Conservation (phyloP, 169 alveolate species). For the Plasmodium vivax region DNA sequence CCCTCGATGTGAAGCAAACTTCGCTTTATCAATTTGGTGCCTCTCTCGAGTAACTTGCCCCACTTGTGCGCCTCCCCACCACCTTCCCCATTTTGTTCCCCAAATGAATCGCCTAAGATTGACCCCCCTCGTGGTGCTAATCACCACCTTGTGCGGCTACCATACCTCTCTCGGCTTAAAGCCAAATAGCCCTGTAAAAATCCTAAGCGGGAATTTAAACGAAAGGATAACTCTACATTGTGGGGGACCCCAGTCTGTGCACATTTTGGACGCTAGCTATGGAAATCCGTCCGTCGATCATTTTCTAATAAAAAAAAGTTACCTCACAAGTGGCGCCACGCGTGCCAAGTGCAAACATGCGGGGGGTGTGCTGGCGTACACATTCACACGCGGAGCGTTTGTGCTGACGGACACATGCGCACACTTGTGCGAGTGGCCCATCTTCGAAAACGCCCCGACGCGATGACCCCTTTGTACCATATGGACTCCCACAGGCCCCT, state of each 20-base stretch:
- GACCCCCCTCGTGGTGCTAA: slow-evolving; percentile 14
- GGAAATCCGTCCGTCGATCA: slow-evolving; percentile 72
- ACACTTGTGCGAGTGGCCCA: background rate
- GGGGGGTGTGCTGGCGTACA: background rate
- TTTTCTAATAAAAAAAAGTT: slow-evolving; percentile 67
- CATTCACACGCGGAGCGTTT: background rate
- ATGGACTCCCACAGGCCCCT: slow-evolving; percentile 13
- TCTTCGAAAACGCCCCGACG: background rate
- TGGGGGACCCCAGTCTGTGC: slow-evolving; percentile 13
- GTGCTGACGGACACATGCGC: background rate
- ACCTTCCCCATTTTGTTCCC: background rate
- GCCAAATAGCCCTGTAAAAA: slow-evolving; percentile 57
- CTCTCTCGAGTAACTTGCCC: background rate
- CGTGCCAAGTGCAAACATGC: background rate
- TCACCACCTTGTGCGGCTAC: slow-evolving; percentile 16
- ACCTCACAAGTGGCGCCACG: background rate
- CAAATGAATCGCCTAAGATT: slow-evolving; percentile 52
- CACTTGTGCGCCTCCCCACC: background rate
- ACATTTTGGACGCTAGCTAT: slow-evolving; percentile 75
- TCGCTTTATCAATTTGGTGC: background rate
- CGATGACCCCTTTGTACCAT: background rate
- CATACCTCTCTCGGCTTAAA: slow-evolving; percentile 10
- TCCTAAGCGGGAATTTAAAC: slow-evolving; percentile 32
- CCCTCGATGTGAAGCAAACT: background rate
- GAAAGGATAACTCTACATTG: slow-evolving; percentile 63